These are phyloP conservation scores for Fistulinella cinereoalba DNA, from an alignment of 1,284 basidiomycete genomes.

Conservation along the genomic window DNA sequence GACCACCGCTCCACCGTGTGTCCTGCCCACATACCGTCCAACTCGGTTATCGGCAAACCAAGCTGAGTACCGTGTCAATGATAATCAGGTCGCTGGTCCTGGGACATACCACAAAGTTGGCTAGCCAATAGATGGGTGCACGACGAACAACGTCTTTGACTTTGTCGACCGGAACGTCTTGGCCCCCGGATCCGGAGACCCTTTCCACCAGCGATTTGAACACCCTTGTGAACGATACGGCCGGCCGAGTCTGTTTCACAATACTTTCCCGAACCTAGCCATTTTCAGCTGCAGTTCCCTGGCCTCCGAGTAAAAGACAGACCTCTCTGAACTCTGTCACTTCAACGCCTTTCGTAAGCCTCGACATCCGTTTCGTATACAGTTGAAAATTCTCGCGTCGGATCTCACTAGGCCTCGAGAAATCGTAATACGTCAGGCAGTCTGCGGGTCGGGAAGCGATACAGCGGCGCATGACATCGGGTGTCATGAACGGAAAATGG, in stretches of 20 bases:
- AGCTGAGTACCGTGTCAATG: slow-evolving; percentile 36
- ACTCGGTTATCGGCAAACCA: slow-evolving; percentile 62
- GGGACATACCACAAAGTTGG: slow-evolving; percentile 53
- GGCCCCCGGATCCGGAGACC: slow-evolving; percentile 33
- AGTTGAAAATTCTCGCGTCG: not conserved
- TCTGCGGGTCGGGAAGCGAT: slow-evolving; percentile 14
- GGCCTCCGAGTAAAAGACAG: not conserved
- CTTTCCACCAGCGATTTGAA: slow-evolving; percentile 13
- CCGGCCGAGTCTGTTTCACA: slow-evolving; percentile 8
- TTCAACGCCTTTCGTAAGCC: slow-evolving; percentile 15
- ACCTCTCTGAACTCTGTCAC: slow-evolving; percentile 14
- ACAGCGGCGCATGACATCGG: slow-evolving; percentile 32
- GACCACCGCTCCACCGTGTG: slow-evolving; percentile 51
- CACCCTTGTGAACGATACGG: slow-evolving; percentile 11
- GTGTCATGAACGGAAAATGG: slow-evolving; percentile 64
- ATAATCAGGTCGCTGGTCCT: not conserved
- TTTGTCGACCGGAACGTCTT: slow-evolving; percentile 48
- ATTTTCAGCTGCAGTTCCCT: not conserved
- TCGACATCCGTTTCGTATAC: slow-evolving; percentile 21
- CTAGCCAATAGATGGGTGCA: slow-evolving; percentile 64
- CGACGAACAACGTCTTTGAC: slow-evolving; percentile 71
- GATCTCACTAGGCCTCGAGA: slow-evolving; percentile 17
- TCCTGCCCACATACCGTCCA: slow-evolving; percentile 43
- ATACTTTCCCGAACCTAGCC: slow-evolving; percentile 13
- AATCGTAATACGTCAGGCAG: slow-evolving; percentile 21